These are phyloP conservation scores for Sordaria brevicollis DNA, from an alignment of 495 filamentous ascomycete species.

Conservation along the genomic window DNA sequence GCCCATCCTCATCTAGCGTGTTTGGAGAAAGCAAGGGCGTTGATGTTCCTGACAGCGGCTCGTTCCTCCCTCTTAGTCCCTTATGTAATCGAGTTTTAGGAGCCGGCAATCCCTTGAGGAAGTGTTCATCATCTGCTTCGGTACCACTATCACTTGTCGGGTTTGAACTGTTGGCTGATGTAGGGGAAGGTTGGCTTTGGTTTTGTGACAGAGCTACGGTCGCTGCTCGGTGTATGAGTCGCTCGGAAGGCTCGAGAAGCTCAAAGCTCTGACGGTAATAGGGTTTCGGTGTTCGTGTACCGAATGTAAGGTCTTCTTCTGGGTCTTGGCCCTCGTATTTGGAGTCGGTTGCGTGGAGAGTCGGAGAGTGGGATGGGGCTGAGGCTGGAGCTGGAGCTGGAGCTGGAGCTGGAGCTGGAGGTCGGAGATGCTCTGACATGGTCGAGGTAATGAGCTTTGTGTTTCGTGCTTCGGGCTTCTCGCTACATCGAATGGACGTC, in stretches of 20 bases:
- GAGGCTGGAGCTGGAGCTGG: background rate
- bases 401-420: constrained; percentile 9
- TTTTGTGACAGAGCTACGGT: background rate
- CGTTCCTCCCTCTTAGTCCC: constrained; percentile 51
- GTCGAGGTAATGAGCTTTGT: constrained; percentile 1
- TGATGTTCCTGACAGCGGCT: constrained; percentile 33
- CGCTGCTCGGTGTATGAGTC: constrained; percentile 7
- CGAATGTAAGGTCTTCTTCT: constrained; percentile 31
- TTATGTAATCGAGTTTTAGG: constrained; percentile 62
- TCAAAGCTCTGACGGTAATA: constrained; percentile 51
- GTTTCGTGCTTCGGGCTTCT: background rate
- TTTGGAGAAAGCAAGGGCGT: constrained; percentile 53
- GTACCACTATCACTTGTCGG: constrained; percentile 78
- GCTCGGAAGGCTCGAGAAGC: constrained; percentile 34
- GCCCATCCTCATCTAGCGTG: constrained; percentile 44
- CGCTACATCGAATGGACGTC: constrained; percentile 3
- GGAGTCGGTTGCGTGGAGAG: constrained; percentile 2
- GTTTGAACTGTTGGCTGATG: constrained; percentile 33
- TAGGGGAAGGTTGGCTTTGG: constrained; percentile 7
- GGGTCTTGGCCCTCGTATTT: constrained; percentile 11
- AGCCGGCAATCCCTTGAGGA: constrained; percentile 72
- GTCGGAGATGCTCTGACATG: constrained; percentile 31
- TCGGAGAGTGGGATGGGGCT: background rate
- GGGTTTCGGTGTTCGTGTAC: constrained; percentile 69
- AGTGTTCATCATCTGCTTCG: constrained; percentile 80